These are phyloP conservation scores for Limnanthes douglasii DNA, from an alignment of 345 rosid species.

Conservation along the genomic window DNA sequence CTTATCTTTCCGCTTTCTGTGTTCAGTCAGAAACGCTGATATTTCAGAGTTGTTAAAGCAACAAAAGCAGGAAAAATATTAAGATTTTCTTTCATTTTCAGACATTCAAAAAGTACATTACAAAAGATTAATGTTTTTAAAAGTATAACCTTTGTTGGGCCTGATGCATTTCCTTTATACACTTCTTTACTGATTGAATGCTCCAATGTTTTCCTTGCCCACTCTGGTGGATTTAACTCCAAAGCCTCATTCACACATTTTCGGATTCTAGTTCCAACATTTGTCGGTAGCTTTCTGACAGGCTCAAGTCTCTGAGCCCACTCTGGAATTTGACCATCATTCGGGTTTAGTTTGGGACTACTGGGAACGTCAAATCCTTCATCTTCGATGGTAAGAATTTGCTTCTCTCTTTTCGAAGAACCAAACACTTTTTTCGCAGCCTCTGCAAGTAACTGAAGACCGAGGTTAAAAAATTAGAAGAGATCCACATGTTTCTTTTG, in stretches of 20 bases:
- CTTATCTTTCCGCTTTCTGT: conserved; percentile 51
- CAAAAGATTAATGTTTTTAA: conserved; percentile 8
- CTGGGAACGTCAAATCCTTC: conserved; percentile 38
- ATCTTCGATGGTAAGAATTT: conserved; percentile 50
- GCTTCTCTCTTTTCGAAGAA: conserved; percentile 33
- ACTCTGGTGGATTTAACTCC: conserved; percentile 73
- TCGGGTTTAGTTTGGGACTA: conserved; percentile 28
- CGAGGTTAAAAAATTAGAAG: conserved; percentile 12
- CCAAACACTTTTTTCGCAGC: conserved; percentile 68
- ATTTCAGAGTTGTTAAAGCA: conserved; percentile 1
- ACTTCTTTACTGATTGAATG: conserved; percentile 93
- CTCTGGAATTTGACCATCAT: conserved; percentile 55
- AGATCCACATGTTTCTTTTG: no score
- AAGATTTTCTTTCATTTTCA: conserved; percentile 5
- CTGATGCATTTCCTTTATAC: conserved; percentile 98
- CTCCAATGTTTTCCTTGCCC: conserved; percentile 78
- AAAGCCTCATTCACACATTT: conserved; percentile 81
- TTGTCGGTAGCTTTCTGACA: conserved; percentile 91
- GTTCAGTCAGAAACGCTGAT: conserved; percentile 20
- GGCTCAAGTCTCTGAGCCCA: conserved; percentile 82
- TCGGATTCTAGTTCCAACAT: conserved; percentile 96
- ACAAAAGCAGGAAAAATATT: background rate
- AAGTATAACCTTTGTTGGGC: conserved; percentile 82
- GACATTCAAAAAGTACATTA: conserved; percentile 6
- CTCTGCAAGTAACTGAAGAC: conserved; percentile 93